phyloP scores from a whole-genome alignment of 495 filamentous ascomycete genomes.

The Chaetomium fimeti region DNA sequence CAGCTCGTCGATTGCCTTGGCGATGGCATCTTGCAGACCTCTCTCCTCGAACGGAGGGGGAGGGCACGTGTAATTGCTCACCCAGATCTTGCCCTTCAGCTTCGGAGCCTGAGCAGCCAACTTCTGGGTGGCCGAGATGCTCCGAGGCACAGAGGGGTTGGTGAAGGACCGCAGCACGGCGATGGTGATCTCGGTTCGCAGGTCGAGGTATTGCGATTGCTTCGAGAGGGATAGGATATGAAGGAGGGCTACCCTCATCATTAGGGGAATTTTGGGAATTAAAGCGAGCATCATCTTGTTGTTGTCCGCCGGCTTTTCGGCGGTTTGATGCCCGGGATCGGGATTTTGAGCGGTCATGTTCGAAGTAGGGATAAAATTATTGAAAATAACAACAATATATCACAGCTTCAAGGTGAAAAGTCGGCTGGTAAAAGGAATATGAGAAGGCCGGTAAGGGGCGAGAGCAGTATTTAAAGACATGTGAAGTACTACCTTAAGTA shows the following conservation, averaged over 20 bases:
- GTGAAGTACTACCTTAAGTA: too few species aligned
- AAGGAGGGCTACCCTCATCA: slow-evolving; percentile 63
- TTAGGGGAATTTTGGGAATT: slow-evolving; percentile 61
- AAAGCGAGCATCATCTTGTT: slow-evolving; percentile 46
- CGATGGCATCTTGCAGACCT: slow-evolving; percentile 56
- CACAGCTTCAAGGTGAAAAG: neutral
- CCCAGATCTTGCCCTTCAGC: slow-evolving; percentile 78
- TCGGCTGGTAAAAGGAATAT: neutral
- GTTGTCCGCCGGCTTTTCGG: slow-evolving; percentile 19
- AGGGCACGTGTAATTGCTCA: slow-evolving; percentile 63
- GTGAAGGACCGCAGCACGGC: slow-evolving; percentile 67
- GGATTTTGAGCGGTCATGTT: slow-evolving; percentile 17
- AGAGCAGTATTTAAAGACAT: neutral
- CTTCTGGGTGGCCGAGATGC: slow-evolving; percentile 64
- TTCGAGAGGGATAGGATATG: slow-evolving; percentile 66
- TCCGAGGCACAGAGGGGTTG: slow-evolving; percentile 36
- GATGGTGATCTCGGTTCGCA: slow-evolving; percentile 72
- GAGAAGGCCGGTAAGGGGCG: neutral
- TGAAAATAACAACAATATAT: neutral
- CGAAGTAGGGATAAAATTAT: neutral
- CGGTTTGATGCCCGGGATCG: neutral
- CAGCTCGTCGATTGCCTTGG: slow-evolving; percentile 66
- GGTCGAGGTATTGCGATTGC: slow-evolving; percentile 70
- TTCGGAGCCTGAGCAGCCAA: slow-evolving; percentile 59
- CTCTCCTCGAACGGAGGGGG: slow-evolving; percentile 43